Percentiles rank a stretch among this genome's conserved stretches.
Conservation (phyloP, 148 eudicot species). For the Fagopyrum esculentum region DNA sequence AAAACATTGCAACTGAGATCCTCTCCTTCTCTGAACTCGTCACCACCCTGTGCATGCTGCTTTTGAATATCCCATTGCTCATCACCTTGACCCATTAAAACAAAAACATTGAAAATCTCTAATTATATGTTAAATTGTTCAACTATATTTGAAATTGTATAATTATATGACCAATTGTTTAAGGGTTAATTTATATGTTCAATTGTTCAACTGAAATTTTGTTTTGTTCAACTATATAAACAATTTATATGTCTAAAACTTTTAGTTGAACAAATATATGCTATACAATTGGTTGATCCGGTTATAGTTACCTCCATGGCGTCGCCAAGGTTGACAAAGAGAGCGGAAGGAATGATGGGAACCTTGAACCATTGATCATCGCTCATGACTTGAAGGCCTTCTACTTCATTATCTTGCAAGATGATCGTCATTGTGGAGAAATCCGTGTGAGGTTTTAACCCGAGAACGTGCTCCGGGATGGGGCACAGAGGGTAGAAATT, state of each 20-base stretch:
- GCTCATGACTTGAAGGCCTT: conserved; percentile 42
- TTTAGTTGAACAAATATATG: no score
- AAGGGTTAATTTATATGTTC: no score
- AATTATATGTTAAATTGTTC: no score
- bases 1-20: conserved; percentile 21
- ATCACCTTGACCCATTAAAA: conserved; percentile 19
- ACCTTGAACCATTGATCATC: conserved; percentile 40
- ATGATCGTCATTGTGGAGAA: conserved; percentile 32
- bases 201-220: no score
- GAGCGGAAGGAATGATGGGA: conserved; percentile 33
- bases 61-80: conserved; percentile 26
- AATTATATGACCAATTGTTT: no score
- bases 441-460: conserved; percentile 39
- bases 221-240: no score
- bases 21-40: conserved; percentile 23
- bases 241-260: no score
- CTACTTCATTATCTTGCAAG: conserved; percentile 37
- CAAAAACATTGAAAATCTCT: no score
- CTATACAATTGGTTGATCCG: no score
- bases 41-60: conserved; percentile 27
- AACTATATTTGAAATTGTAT: no score
- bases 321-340: conserved; percentile 38
- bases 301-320: conserved; percentile 22
- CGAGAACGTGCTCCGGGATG: conserved; percentile 28
- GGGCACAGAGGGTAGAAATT: conserved; percentile 37